Percentiles rank a stretch among this genome's conserved stretches.
These are phyloP conservation scores for Pestalotiopsis sp. DNA, from an alignment of 2,329 filamentous ascomycete genomes.

Conservation along the genomic window DNA sequence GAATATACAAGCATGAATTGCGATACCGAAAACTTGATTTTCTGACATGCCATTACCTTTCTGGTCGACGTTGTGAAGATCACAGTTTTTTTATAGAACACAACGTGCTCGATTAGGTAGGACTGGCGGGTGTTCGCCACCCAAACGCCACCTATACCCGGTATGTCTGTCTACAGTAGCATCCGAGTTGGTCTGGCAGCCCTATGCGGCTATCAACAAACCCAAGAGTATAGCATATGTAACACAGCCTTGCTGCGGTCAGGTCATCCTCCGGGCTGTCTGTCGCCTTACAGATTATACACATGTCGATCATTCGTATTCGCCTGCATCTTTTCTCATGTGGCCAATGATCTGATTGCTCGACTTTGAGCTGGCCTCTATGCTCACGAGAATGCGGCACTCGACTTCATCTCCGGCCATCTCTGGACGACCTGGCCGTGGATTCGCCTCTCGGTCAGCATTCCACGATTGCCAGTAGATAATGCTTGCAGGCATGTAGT, in stretches of 20 bases:
- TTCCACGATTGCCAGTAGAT: background rate
- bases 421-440: background rate
- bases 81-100: background rate
- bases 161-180: too few species aligned
- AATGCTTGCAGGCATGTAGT: background rate
- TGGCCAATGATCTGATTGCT: background rate
- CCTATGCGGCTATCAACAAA: slow-evolving; percentile 3
- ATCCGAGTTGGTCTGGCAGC: slow-evolving; percentile 1
- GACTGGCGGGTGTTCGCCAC: background rate
- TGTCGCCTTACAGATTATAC: background rate
- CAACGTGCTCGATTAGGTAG: background rate
- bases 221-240: background rate
- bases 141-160: background rate
- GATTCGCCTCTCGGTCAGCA: background rate
- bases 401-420: background rate
- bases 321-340: background rate
- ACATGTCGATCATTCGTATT: background rate
- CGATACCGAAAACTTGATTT: slow-evolving; percentile 1
- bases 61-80: background rate
- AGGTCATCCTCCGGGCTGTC: background rate
- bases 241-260: background rate
- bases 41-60: background rate
- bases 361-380: background rate
- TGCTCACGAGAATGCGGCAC: background rate
- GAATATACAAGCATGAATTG: background rate